Percentiles rank a stretch among this genome's conserved stretches.
Evolutionary conservation across 2,329 filamentous ascomycete species (phyloP).

Genomic region (Dissoconium aciculare): DNA sequence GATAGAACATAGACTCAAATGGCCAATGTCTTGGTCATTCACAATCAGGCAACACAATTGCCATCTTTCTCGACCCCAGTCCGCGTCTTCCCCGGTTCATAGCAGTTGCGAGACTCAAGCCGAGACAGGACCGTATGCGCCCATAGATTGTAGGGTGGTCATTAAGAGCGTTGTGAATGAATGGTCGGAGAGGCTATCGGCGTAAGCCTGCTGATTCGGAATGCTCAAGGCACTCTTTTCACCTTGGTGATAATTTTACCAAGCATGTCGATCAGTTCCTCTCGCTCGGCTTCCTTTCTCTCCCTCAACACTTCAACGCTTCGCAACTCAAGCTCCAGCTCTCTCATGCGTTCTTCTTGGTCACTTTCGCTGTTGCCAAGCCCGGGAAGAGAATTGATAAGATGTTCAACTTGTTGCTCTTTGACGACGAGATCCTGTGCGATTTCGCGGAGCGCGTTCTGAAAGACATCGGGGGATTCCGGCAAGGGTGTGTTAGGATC

Average conservation of each 20-base stretch:
- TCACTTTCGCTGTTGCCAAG: conserved; percentile 64
- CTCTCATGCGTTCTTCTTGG: conserved; percentile 47
- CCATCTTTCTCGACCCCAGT: too few species aligned
- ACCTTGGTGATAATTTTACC: conserved; percentile 33
- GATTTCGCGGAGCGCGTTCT: conserved; percentile 54
- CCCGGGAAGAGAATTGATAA: conserved; percentile 62
- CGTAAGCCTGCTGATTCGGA: too few species aligned
- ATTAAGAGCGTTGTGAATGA: too few species aligned
- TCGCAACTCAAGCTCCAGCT: conserved; percentile 30
- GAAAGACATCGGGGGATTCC: conserved; percentile 48
- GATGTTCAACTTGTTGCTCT: conserved; percentile 66
- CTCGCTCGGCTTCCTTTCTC: conserved; percentile 29
- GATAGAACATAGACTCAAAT: too few species aligned
- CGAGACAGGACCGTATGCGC: too few species aligned
- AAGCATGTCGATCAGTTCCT: conserved; percentile 29
- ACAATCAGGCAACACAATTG: too few species aligned
- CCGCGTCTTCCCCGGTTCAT: too few species aligned
- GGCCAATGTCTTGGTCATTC: too few species aligned
- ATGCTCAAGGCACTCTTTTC: conserved; percentile 21
- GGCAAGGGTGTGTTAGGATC: conserved; percentile 38
- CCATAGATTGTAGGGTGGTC: too few species aligned
- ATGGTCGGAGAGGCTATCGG: too few species aligned
- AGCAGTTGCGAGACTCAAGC: too few species aligned
- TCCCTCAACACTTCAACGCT: conserved; percentile 28
- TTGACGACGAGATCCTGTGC: conserved; percentile 63